phyloP scores from a whole-genome alignment of 1,139 yeast species.

The Kluyveromyces sp. region DNA sequence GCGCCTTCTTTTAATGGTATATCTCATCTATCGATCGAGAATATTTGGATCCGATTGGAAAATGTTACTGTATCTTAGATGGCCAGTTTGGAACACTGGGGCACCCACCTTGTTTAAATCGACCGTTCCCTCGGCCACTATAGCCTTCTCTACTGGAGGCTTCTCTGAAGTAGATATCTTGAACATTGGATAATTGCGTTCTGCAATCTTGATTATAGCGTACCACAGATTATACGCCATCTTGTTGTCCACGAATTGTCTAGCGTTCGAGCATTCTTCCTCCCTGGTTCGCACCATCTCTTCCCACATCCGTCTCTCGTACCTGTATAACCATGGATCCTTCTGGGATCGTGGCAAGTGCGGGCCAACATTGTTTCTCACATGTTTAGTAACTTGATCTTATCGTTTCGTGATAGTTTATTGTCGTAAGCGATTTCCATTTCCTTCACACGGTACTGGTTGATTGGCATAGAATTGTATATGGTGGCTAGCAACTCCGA shows the following conservation, averaged over 20 bases:
- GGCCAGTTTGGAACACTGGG: background rate
- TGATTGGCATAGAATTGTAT: slow-evolving; percentile 15
- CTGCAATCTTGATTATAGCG: background rate
- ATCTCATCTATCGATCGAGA: background rate
- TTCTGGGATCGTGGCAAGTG: slow-evolving; percentile 17
- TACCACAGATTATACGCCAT: slow-evolving; percentile 5
- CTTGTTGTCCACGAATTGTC: slow-evolving; percentile 3
- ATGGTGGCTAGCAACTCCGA: slow-evolving; percentile 14
- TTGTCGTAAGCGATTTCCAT: slow-evolving; percentile 20
- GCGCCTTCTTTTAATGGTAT: no score
- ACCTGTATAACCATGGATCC: slow-evolving; percentile 20
- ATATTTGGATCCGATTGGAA: background rate
- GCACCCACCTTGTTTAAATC: slow-evolving; percentile 9
- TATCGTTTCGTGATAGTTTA: slow-evolving; percentile 10
- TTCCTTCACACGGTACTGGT: slow-evolving; percentile 24
- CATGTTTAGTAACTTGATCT: slow-evolving; percentile 8
- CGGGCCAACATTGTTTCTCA: slow-evolving; percentile 11
- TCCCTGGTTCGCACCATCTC: slow-evolving; percentile 1
- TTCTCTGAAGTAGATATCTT: background rate
- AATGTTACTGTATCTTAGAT: background rate
- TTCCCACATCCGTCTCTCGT: slow-evolving; percentile 19
- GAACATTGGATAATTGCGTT: background rate
- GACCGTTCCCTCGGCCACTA: background rate
- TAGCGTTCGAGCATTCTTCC: background rate
- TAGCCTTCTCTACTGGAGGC: background rate